Conservation (phyloP, 2,329 filamentous ascomycete species). For the Ophiocordyceps camponoti-saundersi region DNA sequence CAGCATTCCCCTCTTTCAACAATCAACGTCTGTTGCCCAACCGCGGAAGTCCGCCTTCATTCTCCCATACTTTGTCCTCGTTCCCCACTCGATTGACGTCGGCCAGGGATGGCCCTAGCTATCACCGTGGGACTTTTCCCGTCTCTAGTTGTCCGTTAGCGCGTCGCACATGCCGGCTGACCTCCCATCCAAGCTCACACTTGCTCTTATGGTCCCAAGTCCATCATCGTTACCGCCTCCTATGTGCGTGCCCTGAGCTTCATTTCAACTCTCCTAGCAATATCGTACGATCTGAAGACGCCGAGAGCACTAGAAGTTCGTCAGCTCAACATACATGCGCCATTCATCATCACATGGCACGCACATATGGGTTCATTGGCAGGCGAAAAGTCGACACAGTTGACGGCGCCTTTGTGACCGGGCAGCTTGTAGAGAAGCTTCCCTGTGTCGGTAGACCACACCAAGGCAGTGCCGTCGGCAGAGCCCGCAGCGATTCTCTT, state of each 20-base stretch:
- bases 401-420: slow-evolving; percentile 88
- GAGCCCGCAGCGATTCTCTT: slow-evolving; percentile 79
- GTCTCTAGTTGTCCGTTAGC: not conserved
- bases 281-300: slow-evolving; percentile 75
- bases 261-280: slow-evolving; percentile 60
- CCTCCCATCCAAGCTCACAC: not conserved
- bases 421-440: slow-evolving; percentile 91
- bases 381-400: slow-evolving; percentile 83
- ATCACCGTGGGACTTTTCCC: not conserved
- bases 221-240: not conserved
- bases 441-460: slow-evolving; percentile 80
- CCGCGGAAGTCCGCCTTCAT: not conserved
- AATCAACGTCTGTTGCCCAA: not conserved
- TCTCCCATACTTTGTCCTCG: not conserved
- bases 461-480: slow-evolving; percentile 75
- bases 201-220: not conserved
- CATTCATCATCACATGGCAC: not conserved
- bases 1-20: not conserved
- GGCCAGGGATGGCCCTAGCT: not conserved
- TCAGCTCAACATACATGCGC: slow-evolving; percentile 13
- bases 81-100: not conserved
- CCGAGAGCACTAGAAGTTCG: slow-evolving; percentile 54
- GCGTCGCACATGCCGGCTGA: slow-evolving; percentile 5
- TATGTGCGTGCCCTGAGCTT: slow-evolving; percentile 9
- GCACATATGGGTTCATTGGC: slow-evolving; percentile 68